Evolutionary conservation across 2,329 filamentous ascomycete genomes (phyloP).

Genomic region (Penicillium sp.): DNA sequence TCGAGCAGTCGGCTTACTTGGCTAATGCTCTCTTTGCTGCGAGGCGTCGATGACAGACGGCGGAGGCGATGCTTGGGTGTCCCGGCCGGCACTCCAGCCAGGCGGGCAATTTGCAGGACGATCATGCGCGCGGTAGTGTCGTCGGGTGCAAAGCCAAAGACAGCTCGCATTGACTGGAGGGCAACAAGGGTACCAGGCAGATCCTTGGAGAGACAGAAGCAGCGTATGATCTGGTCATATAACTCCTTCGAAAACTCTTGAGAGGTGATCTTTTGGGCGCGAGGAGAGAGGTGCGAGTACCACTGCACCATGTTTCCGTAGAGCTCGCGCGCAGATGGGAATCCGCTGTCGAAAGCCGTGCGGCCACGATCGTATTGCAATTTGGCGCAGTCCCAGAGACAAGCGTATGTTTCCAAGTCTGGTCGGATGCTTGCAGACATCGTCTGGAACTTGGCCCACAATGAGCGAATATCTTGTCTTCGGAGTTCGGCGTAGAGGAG

Average conservation of each 20-base stretch:
- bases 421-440: constrained; percentile 54
- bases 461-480: constrained; percentile 51
- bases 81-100: constrained; percentile 34
- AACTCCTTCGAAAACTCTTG: constrained; percentile 45
- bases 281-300: constrained; percentile 32
- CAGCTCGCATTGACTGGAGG: constrained; percentile 42
- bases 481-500: constrained; percentile 63
- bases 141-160: constrained; percentile 45
- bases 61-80: constrained; percentile 37
- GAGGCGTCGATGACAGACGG: constrained; percentile 38
- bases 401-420: constrained; percentile 64
- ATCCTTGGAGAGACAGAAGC: constrained; percentile 49
- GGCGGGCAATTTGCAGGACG: constrained; percentile 47
- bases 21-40: constrained; percentile 43
- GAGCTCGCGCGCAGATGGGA: constrained; percentile 43
- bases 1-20: constrained; percentile 44
- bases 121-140: constrained; percentile 46
- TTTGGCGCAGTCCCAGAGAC: constrained; percentile 56
- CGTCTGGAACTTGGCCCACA: constrained; percentile 52
- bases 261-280: constrained; percentile 25
- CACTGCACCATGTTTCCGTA: constrained; percentile 50
- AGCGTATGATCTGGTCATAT: constrained; percentile 50
- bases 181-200: constrained; percentile 48
- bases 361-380: constrained; percentile 46
- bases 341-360: constrained; percentile 44